These are phyloP conservation scores for Lepiota venenata DNA, from an alignment of 768 basidiomycete species.

Conservation along the genomic window DNA sequence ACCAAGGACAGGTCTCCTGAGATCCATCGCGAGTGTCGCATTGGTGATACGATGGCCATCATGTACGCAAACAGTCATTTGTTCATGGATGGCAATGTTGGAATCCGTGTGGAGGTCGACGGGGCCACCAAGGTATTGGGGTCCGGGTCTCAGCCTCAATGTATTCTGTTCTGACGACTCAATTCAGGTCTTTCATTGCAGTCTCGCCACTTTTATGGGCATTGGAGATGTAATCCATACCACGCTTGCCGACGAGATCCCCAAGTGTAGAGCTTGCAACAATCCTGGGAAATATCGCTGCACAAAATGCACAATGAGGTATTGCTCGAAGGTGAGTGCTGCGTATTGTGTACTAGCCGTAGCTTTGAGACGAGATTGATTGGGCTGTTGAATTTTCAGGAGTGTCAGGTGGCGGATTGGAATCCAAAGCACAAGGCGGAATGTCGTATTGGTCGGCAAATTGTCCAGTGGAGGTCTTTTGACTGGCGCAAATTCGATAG, in stretches of 20 bases:
- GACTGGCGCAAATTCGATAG: slow-evolving; percentile 5
- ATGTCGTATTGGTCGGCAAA: background rate
- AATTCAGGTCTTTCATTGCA: background rate
- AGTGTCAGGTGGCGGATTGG: slow-evolving; percentile 8
- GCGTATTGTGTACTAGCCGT: background rate
- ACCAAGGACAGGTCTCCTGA: slow-evolving; percentile 13
- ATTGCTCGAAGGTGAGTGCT: slow-evolving; percentile 5
- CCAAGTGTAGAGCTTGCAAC: slow-evolving; percentile 5
- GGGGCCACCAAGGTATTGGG: slow-evolving; percentile 1
- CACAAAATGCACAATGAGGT: slow-evolving; percentile 3
- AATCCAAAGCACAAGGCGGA: slow-evolving; percentile 9
- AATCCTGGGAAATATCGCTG: slow-evolving; percentile 6
- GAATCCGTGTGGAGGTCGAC: slow-evolving; percentile 11
- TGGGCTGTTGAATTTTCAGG: background rate
- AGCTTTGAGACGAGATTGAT: background rate
- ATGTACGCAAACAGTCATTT: slow-evolving; percentile 17
- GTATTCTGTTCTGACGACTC: background rate
- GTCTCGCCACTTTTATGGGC: background rate
- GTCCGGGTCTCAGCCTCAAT: no score
- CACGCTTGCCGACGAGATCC: background rate
- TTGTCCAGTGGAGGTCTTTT: slow-evolving; percentile 2
- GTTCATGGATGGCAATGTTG: slow-evolving; percentile 16
- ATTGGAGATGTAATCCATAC: background rate
- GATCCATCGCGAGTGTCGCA: slow-evolving; percentile 4
- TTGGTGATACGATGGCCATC: slow-evolving; percentile 14